Conservation (phyloP, 345 rosid species). For the Camelina laxa region DNA sequence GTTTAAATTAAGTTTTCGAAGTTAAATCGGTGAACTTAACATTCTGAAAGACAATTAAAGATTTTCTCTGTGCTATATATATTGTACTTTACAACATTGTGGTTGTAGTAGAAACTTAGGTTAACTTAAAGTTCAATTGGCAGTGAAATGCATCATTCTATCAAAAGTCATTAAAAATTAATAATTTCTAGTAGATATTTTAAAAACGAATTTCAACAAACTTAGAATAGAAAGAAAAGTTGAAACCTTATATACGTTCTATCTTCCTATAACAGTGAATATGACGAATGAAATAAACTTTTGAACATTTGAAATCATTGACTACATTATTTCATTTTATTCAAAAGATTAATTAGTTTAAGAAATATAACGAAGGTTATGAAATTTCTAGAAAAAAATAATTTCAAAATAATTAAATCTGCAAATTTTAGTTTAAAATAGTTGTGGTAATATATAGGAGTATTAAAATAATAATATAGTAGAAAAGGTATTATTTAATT, state of each 20-base stretch:
- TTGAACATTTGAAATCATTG: not conserved
- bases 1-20: not conserved
- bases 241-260: not conserved
- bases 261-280: not conserved
- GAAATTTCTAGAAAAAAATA: not conserved
- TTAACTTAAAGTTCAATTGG: conserved; percentile 14
- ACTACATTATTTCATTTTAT: not conserved
- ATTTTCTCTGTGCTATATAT: not conserved
- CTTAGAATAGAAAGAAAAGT: not conserved
- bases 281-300: not conserved
- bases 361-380: not conserved
- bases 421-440: not conserved
- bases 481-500: not conserved
- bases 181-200: not conserved
- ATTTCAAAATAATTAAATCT: not conserved
- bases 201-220: not conserved
- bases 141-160: not conserved
- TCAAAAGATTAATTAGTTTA: not conserved
- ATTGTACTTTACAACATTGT: not conserved
- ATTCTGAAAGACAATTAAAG: not conserved
- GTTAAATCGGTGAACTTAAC: not conserved
- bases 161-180: not conserved
- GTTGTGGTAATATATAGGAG: not conserved
- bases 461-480: not conserved
- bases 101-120: conserved; percentile 18